These are phyloP conservation scores for Sporisorium scitamineum DNA, from an alignment of 1,284 basidiomycete genomes.

Conservation along the genomic window DNA sequence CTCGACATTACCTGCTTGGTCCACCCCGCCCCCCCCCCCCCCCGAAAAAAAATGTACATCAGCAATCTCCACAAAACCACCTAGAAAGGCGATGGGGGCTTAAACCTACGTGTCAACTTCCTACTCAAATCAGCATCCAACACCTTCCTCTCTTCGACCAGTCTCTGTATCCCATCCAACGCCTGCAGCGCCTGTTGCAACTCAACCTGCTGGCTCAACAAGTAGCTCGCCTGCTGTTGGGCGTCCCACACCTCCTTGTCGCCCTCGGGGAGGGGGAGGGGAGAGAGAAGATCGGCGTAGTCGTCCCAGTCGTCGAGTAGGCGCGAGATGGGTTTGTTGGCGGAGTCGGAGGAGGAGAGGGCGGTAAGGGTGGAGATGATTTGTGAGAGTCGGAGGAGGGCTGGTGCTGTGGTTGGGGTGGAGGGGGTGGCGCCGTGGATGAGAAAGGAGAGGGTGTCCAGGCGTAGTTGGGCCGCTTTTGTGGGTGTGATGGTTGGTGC, in stretches of 20 bases:
- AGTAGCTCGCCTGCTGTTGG: slow-evolving; percentile 8
- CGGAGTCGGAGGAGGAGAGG: background rate
- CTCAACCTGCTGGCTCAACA: slow-evolving; percentile 10
- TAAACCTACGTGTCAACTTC: background rate
- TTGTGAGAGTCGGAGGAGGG: background rate
- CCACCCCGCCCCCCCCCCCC: too few species aligned
- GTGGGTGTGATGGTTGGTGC: background rate
- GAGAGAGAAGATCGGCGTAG: slow-evolving; percentile 12
- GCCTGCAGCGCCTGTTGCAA: background rate
- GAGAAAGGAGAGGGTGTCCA: background rate
- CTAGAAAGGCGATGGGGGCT: background rate
- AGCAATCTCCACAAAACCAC: too few species aligned
- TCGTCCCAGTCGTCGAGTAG: slow-evolving; percentile 14
- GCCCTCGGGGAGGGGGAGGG: background rate
- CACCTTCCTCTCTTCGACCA: slow-evolving; percentile 5
- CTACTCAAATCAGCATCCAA: background rate
- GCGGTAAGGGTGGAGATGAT: background rate
- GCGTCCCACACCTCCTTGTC: slow-evolving; percentile 10
- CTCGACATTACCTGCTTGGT: background rate
- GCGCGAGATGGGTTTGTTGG: slow-evolving; percentile 1
- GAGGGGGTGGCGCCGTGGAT: slow-evolving; percentile 11
- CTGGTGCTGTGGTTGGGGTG: background rate
- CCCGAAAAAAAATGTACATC: too few species aligned
- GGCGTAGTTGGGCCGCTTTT: slow-evolving; percentile 3
- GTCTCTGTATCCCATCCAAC: background rate